Evolutionary conservation across 1,139 yeast genomes (phyloP), one percentile per base, ranked within the genome.

Genomic region (Geotrichum restrictum): DNA sequence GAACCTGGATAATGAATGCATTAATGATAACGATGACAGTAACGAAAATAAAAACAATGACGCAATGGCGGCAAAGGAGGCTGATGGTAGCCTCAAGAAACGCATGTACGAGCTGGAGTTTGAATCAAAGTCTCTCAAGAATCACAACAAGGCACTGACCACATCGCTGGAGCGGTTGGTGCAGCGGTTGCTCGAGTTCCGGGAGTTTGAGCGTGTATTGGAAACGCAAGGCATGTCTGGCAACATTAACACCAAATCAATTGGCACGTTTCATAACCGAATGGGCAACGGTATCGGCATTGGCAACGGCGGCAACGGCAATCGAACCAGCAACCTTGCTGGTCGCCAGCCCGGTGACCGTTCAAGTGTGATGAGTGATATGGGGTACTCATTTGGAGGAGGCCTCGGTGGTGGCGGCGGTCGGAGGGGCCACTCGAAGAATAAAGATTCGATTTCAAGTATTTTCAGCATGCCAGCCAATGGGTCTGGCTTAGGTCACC

Each of bases 91-190:
- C 13, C 37, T 37, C 16, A 45, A 45, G 44, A 53, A 46, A 46
- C 42, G 44, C 27, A 24, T 44, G 11, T 43, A 39, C 31, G 44
- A 48, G 14, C 48, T 53, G 8, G 54, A 50, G 48, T 24, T 45
- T 18, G 54, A 49, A 18, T 18, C 33, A n/a, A 40, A 45, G 14
- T 24, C 43, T 2, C 22, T 42, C 16, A 21, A n/a, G 31, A 40
- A 40, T 29, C 51, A 54, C 40, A 54, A 54, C 51, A 54, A 54
- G 40, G 48, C 56, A 5, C 41, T 54, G 8, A 39, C 49, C 1
- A 11, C 33, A 6, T 50, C 56, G 4, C 56, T 69, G 19, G 71
- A 69, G 55, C 59, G 69, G 7, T 61, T 69, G 3, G 70, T 69
- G 3, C 62, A 63, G 37, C 63, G 72, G 5, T 61, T 69, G 44